These are phyloP conservation scores for Casuarina equisetifolia DNA, from an alignment of 306 rosid genomes.

Conservation along the genomic window DNA sequence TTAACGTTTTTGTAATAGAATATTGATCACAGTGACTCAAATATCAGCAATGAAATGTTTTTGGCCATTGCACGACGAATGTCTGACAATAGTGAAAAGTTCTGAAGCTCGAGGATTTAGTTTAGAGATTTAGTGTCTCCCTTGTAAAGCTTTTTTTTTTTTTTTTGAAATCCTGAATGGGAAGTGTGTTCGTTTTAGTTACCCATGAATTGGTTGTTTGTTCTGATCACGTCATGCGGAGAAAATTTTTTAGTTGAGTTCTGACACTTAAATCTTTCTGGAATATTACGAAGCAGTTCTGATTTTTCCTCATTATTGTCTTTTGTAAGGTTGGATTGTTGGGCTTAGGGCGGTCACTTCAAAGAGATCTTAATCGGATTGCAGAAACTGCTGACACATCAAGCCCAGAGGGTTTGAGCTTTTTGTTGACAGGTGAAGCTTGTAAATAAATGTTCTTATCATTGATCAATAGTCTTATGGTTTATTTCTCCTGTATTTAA, in stretches of 20 bases:
- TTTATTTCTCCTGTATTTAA: constrained; percentile 12
- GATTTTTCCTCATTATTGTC: constrained; percentile 14
- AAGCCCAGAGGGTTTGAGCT: constrained; percentile 75
- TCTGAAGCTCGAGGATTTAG: neutral
- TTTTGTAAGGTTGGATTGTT: constrained; percentile 75
- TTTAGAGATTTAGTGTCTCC: neutral
- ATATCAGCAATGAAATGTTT: neutral
- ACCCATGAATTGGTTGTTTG: neutral
- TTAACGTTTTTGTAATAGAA: neutral
- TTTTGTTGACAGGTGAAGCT: constrained; percentile 78
- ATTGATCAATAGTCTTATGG: constrained; percentile 8
- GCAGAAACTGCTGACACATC: constrained; percentile 92
- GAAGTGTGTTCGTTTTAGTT: neutral
- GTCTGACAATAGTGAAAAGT: neutral
- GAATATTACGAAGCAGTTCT: constrained; percentile 18
- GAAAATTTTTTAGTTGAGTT: constrained; percentile 1
- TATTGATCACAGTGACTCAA: neutral
- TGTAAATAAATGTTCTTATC: constrained; percentile 12
- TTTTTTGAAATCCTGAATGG: neutral
- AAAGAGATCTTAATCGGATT: constrained; percentile 86
- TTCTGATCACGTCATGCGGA: neutral
- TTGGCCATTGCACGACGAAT: neutral
- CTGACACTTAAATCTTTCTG: constrained; percentile 11
- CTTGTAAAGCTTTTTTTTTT: neutral
- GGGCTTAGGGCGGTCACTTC: constrained; percentile 87